A percentile compares a stretch with the other conserved stretches of the same genome.
Evolutionary conservation across 352 stramenopile species (phyloP).

Genomic region (Phytophthora megakarya): DNA sequence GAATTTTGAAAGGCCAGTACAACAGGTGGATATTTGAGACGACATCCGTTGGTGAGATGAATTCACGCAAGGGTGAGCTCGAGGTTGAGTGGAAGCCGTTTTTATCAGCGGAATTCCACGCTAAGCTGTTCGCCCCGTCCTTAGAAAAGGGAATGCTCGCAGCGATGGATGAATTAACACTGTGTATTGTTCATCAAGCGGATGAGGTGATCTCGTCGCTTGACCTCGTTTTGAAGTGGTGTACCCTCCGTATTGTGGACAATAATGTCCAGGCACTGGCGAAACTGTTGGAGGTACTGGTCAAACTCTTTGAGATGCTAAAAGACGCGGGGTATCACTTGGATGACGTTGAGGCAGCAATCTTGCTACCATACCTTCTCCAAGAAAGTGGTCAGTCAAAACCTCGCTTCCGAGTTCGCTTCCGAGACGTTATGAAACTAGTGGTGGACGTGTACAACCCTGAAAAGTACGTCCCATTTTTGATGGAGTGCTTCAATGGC

Average conservation of each 20-base stretch:
- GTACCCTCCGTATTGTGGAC: slow-evolving; percentile 81
- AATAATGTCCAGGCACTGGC: slow-evolving; percentile 88
- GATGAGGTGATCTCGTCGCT: slow-evolving; percentile 72
- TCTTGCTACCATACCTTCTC: slow-evolving; percentile 81
- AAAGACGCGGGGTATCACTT: slow-evolving; percentile 66
- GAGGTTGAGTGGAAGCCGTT: slow-evolving; percentile 81
- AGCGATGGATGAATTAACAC: slow-evolving; percentile 75
- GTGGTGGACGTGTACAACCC: slow-evolving; percentile 77
- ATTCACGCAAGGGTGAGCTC: slow-evolving; percentile 68
- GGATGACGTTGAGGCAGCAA: slow-evolving; percentile 83
- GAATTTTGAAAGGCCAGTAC: slow-evolving; percentile 66
- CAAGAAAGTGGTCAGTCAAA: slow-evolving; percentile 88
- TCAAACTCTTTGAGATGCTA: slow-evolving; percentile 85
- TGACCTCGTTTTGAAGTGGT: slow-evolving; percentile 89
- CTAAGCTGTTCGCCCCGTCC: slow-evolving; percentile 79
- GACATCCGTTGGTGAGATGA: slow-evolving; percentile 72
- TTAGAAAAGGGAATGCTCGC: slow-evolving; percentile 87
- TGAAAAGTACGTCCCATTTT: slow-evolving; percentile 76
- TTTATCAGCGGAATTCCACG: slow-evolving; percentile 66
- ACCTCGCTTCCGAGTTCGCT: slow-evolving; percentile 78
- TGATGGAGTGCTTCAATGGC: slow-evolving; percentile 83
- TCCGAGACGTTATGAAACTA: slow-evolving; percentile 86
- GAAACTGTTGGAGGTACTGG: slow-evolving; percentile 81
- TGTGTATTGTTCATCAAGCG: slow-evolving; percentile 63
- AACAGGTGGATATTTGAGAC: slow-evolving; percentile 89